Percentiles rank a stretch among this genome's conserved stretches.
These are phyloP conservation scores for Tricholoma saponaceum DNA, from an alignment of 768 basidiomycete genomes.

Conservation along the genomic window DNA sequence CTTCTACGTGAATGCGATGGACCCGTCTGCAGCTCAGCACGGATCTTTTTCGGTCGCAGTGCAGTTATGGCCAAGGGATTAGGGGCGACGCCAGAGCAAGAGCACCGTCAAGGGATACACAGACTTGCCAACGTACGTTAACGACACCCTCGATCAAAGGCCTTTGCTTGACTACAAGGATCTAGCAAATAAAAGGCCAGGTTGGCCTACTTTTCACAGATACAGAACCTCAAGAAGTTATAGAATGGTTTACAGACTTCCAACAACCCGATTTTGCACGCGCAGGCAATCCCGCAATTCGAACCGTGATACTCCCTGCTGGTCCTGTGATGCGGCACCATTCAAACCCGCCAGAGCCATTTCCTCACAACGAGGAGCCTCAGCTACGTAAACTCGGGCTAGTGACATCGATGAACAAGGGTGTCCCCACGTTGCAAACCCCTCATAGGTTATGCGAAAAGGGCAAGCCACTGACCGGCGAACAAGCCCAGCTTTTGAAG, in stretches of 20 bases:
- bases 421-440: constrained; percentile 77
- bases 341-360: constrained; percentile 80
- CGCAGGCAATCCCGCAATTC: constrained; percentile 73
- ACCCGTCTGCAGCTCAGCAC: constrained; percentile 57
- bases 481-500: constrained; percentile 92
- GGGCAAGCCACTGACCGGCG: constrained; percentile 73
- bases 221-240: constrained; percentile 83
- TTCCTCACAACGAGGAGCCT: constrained; percentile 97
- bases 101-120: constrained; percentile 74
- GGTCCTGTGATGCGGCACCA: constrained; percentile 83
- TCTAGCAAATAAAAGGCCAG: constrained; percentile 90
- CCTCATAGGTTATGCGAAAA: constrained; percentile 84
- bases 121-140: constrained; percentile 70
- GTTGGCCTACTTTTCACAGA: constrained; percentile 93
- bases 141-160: not conserved
- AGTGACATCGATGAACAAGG: constrained; percentile 76
- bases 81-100: constrained; percentile 82
- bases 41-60: constrained; percentile 84
- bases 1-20: not conserved
- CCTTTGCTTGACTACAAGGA: constrained; percentile 1
- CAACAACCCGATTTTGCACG: constrained; percentile 89
- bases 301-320: constrained; percentile 70
- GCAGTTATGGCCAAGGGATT: constrained; percentile 96
- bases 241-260: constrained; percentile 93
- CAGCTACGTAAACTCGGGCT: constrained; percentile 92